Percentiles rank a stretch among this genome's conserved stretches.
Evolutionary conservation across 257 asterid species (phyloP).

Genomic region (Solanum piurae): DNA sequence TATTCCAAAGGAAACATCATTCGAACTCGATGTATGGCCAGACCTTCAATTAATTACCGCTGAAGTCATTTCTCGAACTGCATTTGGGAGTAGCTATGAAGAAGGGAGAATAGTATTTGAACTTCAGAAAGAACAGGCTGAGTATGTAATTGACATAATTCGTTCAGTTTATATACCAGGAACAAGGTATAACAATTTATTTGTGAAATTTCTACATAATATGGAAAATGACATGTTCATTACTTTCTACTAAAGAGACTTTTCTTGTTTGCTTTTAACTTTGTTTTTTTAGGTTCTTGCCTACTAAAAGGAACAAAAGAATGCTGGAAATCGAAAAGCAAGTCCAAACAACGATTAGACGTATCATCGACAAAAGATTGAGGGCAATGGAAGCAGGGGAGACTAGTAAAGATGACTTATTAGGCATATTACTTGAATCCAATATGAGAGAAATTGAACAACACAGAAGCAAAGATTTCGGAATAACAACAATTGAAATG

Average conservation of each 20-base stretch:
- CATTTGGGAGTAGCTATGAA: constrained; percentile 41
- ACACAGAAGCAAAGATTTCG: neutral
- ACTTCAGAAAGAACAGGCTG: constrained; percentile 30
- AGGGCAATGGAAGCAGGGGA: constrained; percentile 16
- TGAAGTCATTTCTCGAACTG: constrained; percentile 37
- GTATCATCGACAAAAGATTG: constrained; percentile 21
- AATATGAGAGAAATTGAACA: constrained; percentile 6
- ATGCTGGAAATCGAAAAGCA: neutral
- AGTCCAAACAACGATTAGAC: constrained; percentile 7
- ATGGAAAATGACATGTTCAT: too few relatives aligned
- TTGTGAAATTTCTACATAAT: neutral
- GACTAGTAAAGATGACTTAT: neutral
- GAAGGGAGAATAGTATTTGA: constrained; percentile 37
- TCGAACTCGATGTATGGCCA: constrained; percentile 37
- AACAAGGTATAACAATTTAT: constrained; percentile 15
- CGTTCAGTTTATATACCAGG: constrained; percentile 28
- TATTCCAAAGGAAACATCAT: constrained; percentile 2
- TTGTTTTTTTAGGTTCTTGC: constrained; percentile 18
- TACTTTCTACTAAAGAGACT: neutral
- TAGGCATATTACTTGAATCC: constrained; percentile 11
- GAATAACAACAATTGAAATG: constrained; percentile 5
- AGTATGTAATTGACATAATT: neutral
- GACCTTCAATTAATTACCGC: constrained; percentile 13
- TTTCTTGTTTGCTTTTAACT: neutral
- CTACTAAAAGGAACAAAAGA: constrained; percentile 30